A percentile compares a stretch with the other conserved stretches of the same genome.
Evolutionary conservation across 306 rosid species (phyloP).

Genomic region (Acacia melanoxylon): DNA sequence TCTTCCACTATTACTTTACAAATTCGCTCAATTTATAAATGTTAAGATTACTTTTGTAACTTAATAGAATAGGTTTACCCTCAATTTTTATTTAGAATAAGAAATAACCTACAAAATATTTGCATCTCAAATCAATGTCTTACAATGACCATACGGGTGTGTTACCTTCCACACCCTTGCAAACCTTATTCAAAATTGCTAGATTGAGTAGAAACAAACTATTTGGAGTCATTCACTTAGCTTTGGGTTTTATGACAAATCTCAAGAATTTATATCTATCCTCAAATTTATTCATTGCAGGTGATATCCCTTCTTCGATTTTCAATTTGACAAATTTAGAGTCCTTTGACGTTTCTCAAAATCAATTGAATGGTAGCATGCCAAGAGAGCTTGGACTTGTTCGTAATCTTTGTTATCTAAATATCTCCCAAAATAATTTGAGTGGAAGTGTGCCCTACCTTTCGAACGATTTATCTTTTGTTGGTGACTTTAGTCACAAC

Average conservation of each 20-base stretch:
- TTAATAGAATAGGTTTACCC: too few relatives aligned
- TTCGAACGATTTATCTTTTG: not conserved
- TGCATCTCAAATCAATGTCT: too few relatives aligned
- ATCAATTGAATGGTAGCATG: not conserved
- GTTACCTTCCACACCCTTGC: not conserved
- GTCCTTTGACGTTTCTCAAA: not conserved
- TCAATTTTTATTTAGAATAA: too few relatives aligned
- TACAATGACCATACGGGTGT: too few relatives aligned
- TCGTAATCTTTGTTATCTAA: accelerated
- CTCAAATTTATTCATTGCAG: not conserved
- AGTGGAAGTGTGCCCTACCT: not conserved
- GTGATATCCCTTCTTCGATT: not conserved
- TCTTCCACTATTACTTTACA: too few relatives aligned
- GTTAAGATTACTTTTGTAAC: too few relatives aligned
- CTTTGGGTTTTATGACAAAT: not conserved
- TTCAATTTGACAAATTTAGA: not conserved
- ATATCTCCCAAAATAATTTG: not conserved
- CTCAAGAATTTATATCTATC: not conserved
- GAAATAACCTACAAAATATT: too few relatives aligned
- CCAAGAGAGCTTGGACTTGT: not conserved
- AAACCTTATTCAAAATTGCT: not conserved
- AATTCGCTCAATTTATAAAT: too few relatives aligned
- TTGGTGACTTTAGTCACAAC: not conserved
- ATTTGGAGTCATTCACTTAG: not conserved
- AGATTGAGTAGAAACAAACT: not conserved